Conservation (phyloP, 495 filamentous ascomycete species). For the Penicillium odoratum region DNA sequence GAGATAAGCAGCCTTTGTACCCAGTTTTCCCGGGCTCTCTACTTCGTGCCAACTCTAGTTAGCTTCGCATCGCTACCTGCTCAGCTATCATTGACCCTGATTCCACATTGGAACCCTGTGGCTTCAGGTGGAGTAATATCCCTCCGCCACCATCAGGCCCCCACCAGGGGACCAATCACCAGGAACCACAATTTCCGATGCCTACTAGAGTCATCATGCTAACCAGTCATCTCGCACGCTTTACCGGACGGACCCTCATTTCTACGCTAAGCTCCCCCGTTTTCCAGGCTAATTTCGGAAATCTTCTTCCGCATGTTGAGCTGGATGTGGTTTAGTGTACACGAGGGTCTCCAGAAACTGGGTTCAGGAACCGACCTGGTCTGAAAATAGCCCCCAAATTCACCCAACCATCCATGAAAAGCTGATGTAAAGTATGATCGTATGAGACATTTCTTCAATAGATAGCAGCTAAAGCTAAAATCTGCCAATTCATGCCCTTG, state of each 20-base stretch:
- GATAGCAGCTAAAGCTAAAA: too few relatives aligned
- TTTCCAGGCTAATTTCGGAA: conserved; percentile 7
- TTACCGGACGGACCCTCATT: conserved; percentile 3
- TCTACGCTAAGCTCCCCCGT: background rate
- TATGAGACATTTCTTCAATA: too few relatives aligned
- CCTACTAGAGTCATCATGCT: background rate
- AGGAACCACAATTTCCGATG: background rate
- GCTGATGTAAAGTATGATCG: too few relatives aligned
- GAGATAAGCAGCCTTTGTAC: background rate
- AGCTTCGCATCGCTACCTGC: too few relatives aligned
- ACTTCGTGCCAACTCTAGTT: background rate
- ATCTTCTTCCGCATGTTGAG: too few relatives aligned
- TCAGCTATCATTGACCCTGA: background rate
- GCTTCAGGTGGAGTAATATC: background rate
- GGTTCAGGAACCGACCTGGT: too few relatives aligned
- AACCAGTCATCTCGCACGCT: background rate
- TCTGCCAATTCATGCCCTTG: too few relatives aligned
- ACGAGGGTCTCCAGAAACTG: too few relatives aligned
- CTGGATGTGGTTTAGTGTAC: too few relatives aligned
- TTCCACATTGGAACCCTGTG: background rate
- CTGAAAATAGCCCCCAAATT: too few relatives aligned
- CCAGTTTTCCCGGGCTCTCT: background rate
- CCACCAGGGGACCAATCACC: background rate
- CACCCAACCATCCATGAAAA: too few relatives aligned
- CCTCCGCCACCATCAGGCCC: too few relatives aligned